Evolutionary conservation across 2,329 filamentous ascomycete genomes (phyloP), one percentile per base, ranked within the genome.

Genomic region (Ceratocystis albifundus): DNA sequence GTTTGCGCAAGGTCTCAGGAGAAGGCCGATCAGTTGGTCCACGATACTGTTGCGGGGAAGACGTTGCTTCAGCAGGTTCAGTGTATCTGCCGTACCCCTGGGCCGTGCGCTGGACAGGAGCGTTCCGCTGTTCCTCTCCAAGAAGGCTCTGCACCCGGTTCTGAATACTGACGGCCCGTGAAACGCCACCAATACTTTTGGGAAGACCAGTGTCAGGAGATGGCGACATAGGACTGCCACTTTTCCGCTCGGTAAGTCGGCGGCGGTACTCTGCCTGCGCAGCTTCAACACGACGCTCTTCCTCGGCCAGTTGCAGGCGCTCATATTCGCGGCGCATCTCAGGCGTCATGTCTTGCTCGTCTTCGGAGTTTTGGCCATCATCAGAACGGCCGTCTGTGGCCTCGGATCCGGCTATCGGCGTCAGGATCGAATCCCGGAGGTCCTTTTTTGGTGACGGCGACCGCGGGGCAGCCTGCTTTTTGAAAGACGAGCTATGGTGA

Each of bases 281-380:
- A 22, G 87, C 87, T 61, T 90, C 90, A 1, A 99, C 94, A 2
- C 94, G 84, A 71, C 86, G 87, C 75, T 99, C 94, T 77, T 99
- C 94, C 72, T 94, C 87, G 20, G 87, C 88, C 1, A 96, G 80
- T 66, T 87, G 84, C 65, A 86, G 80, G 22, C 92, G 86, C 75
- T 99, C 94, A 17, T 96, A 80, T 73, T 99, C 94, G 41, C 94
- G 87, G 62, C 90, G 86, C 79, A 94, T 88, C 74, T 97, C 93
- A 0, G 93, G 90, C 0, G 90, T 86, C 72, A 96, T 76, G 68
- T 90, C 86, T 0, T 81, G 81, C 0, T 82, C 82, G 63, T 89
- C 77, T 0, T 82, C 80, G 55, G 81, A 80, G 1, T 82, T 78
- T 59, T 82, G 79, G 4, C 86, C 84, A 70, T 88, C 85, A 71